Evolutionary conservation across 495 filamentous ascomycete genomes (phyloP).

Genomic region (Neurospora sp.): DNA sequence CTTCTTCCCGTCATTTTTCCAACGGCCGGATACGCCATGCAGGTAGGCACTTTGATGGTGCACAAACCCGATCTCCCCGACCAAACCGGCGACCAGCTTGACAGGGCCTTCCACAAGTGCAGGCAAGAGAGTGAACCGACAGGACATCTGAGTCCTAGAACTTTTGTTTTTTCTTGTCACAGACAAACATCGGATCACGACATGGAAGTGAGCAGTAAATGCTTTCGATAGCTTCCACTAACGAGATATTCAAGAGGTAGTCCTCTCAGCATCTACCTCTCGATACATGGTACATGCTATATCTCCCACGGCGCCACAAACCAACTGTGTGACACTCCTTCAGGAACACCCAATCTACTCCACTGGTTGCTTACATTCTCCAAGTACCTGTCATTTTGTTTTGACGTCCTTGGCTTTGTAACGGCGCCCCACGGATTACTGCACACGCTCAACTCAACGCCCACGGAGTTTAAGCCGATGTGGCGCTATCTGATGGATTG

Average conservation of each 20-base stretch:
- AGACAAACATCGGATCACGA: neutral
- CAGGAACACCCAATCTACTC: slow-evolving; percentile 17
- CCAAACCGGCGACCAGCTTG: neutral
- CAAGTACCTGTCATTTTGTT: neutral
- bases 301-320: slow-evolving; percentile 6
- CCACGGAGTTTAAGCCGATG: neutral
- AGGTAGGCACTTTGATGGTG: neutral
- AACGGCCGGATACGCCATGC: neutral
- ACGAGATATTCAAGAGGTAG: neutral
- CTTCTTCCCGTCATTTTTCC: neutral
- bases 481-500: neutral
- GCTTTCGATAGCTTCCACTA: neutral
- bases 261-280: neutral
- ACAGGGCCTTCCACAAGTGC: neutral
- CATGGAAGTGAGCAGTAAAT: neutral
- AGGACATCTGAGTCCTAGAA: neutral
- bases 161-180: neutral
- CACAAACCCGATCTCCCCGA: neutral
- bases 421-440: neutral
- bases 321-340: slow-evolving; percentile 7
- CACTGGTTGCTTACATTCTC: neutral
- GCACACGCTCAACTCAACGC: neutral
- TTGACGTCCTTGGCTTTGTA: neutral
- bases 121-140: neutral
- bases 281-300: neutral